These are phyloP conservation scores for Diplotaxis tenuifolia DNA, from an alignment of 345 rosid genomes.

Conservation along the genomic window DNA sequence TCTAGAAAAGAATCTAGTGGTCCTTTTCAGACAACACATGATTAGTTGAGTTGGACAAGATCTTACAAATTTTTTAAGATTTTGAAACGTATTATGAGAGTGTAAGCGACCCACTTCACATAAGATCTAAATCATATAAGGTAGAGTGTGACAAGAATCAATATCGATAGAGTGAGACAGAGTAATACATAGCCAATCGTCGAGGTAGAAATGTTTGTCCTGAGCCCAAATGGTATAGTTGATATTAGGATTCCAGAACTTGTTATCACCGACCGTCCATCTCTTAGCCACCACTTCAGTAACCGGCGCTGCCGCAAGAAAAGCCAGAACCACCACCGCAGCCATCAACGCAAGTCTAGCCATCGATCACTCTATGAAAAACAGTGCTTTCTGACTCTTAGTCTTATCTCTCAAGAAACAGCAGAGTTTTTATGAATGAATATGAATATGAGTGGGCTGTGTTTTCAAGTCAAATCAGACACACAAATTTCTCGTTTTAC, in stretches of 20 bases:
- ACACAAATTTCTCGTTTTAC: neutral
- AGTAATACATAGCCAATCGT: conserved; percentile 90
- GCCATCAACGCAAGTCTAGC: conserved; percentile 31
- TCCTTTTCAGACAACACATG: conserved; percentile 5
- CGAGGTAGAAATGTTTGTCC: conserved; percentile 77
- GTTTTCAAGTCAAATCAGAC: neutral
- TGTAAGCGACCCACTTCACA: neutral
- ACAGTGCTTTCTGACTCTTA: conserved; percentile 26
- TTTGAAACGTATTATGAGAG: neutral
- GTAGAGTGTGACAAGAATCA: neutral
- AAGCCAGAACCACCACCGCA: conserved; percentile 36
- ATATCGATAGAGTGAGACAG: neutral
- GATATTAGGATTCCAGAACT: conserved; percentile 62
- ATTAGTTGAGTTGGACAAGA: neutral
- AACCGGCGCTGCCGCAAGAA: conserved; percentile 38
- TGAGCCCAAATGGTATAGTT: conserved; percentile 86
- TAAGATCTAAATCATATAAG: neutral
- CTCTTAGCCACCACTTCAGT: conserved; percentile 52
- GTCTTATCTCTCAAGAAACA: conserved; percentile 9
- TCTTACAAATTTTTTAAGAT: neutral
- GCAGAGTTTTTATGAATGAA: neutral
- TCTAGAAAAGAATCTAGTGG: neutral
- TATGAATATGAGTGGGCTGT: neutral
- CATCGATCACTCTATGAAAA: conserved; percentile 19
- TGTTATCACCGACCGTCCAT: conserved; percentile 60